Evolutionary conservation across 2,329 filamentous ascomycete species (phyloP).

Genomic region (Amauroascus verrucosus): DNA sequence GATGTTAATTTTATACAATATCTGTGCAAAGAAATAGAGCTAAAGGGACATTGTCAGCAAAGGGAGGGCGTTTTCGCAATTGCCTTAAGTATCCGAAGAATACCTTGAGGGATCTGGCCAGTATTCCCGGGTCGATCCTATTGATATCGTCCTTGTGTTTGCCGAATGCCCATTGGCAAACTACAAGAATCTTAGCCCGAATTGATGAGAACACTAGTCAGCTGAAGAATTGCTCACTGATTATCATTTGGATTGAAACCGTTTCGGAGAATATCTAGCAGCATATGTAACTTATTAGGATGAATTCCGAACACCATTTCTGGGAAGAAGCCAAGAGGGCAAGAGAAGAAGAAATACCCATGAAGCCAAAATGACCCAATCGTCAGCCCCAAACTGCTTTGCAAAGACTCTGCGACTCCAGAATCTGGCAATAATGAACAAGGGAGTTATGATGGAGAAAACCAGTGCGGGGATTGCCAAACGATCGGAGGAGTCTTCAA

Average conservation of each 20-base stretch:
- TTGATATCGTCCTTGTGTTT: slow-evolving; percentile 18
- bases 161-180: slow-evolving; percentile 25
- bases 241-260: slow-evolving; percentile 22
- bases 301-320: background rate
- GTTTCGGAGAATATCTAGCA: slow-evolving; percentile 20
- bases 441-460: slow-evolving; percentile 18
- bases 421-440: slow-evolving; percentile 18
- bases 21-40: slow-evolving; percentile 42
- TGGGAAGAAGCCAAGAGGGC: background rate
- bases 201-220: too few species aligned
- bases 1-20: slow-evolving; percentile 47
- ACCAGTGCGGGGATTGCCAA: slow-evolving; percentile 18
- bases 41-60: too few species aligned
- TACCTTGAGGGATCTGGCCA: slow-evolving; percentile 22
- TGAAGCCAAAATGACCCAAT: slow-evolving; percentile 22
- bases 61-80: too few species aligned
- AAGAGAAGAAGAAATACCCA: slow-evolving; percentile 13
- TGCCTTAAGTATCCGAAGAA: background rate
- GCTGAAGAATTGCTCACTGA: slow-evolving; percentile 17
- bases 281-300: slow-evolving; percentile 16
- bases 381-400: slow-evolving; percentile 20
- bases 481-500: slow-evolving; percentile 18
- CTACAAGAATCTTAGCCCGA: slow-evolving; percentile 13
- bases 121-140: slow-evolving; percentile 14
- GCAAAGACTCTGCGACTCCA: slow-evolving; percentile 16